phyloP scores from a whole-genome alignment of 768 basidiomycete genomes.

The Lentinula sp. region DNA sequence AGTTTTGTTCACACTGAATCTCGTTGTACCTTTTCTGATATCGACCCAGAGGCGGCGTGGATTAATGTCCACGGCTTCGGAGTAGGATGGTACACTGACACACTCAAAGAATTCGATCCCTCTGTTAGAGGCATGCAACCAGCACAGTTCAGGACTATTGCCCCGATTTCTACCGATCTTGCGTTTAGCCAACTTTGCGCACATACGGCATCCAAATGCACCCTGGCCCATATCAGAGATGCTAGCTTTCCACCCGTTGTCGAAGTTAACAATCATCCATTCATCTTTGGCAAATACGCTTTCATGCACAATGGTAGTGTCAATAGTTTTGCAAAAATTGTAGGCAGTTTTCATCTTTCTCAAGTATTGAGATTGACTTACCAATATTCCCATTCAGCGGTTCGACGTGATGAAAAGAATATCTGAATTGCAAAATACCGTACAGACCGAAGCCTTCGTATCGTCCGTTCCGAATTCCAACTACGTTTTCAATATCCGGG shows the following conservation, averaged over 20 bases:
- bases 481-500: neutral
- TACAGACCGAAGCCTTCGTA: neutral
- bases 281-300: neutral
- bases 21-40: neutral
- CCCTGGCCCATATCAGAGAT: neutral
- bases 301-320: neutral
- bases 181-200: neutral
- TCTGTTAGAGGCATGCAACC: neutral
- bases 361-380: neutral
- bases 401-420: neutral
- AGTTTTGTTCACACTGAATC: neutral
- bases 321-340: neutral
- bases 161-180: neutral
- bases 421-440: neutral
- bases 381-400: neutral
- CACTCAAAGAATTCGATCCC: neutral
- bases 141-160: neutral
- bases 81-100: neutral
- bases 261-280: neutral
- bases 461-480: neutral
- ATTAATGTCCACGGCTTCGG: neutral
- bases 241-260: neutral
- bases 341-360: neutral
- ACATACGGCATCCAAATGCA: neutral
- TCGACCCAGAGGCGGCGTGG: neutral